Evolutionary conservation across 208 protist species (phyloP).

Genomic region (Acanthamoeba lenticulata): DNA sequence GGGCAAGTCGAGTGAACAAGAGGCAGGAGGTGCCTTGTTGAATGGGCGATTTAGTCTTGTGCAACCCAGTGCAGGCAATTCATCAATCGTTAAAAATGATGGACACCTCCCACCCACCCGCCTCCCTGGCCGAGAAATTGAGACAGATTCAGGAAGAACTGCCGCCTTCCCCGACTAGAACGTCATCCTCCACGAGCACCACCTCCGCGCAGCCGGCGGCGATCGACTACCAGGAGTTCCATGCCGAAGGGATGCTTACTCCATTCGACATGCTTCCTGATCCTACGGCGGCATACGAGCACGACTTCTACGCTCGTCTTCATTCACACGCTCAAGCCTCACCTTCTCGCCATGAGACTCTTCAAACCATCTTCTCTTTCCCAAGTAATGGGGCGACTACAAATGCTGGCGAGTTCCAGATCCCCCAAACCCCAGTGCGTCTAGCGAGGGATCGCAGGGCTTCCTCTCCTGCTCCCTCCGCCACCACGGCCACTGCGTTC

Average conservation of each 20-base stretch:
- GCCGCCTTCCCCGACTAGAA: neutral
- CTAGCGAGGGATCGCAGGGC: neutral
- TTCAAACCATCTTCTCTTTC: neutral
- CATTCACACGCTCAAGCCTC: neutral
- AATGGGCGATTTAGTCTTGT: neutral
- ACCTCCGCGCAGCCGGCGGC: neutral
- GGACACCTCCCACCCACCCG: neutral
- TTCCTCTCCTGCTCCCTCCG: neutral
- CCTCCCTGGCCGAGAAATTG: neutral
- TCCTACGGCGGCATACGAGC: neutral
- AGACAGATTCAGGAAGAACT: neutral
- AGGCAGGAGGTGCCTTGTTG: neutral
- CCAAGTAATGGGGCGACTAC: neutral
- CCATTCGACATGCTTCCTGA: slow-evolving; percentile 31
- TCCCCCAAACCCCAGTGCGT: neutral
- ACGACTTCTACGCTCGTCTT: slow-evolving; percentile 2
- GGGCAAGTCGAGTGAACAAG: neutral
- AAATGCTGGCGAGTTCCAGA: slow-evolving; percentile 33
- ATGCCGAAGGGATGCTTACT: slow-evolving; percentile 54
- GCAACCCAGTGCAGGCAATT: neutral
- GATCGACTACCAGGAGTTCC: slow-evolving; percentile 41
- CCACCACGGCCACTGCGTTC: neutral
- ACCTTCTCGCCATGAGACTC: neutral
- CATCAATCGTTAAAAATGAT: slow-evolving; percentile 10
- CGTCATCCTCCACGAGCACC: neutral